phyloP scores from a whole-genome alignment of 805 yeast species.

The Candida chauliodis region DNA sequence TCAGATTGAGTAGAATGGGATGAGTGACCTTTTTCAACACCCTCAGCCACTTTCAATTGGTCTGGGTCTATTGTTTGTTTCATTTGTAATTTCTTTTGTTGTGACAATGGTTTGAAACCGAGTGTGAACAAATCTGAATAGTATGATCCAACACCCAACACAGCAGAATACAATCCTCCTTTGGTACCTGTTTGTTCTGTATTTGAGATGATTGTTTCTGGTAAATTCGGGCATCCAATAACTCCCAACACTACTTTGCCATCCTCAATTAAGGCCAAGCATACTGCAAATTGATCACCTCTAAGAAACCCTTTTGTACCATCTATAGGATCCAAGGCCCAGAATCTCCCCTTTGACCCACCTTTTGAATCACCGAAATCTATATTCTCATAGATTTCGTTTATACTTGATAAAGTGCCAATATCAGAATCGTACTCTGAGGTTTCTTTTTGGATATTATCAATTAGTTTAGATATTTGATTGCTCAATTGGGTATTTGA shows the following conservation, averaged over 20 bases:
- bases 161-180: conserved; percentile 78
- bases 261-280: conserved; percentile 83
- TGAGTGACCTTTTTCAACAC: conserved; percentile 94
- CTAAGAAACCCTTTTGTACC: conserved; percentile 95
- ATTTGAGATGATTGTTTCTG: conserved; percentile 43
- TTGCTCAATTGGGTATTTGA: conserved; percentile 41
- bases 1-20: conserved; percentile 80
- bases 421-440: conserved; percentile 23
- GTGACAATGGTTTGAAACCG: conserved; percentile 30
- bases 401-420: conserved; percentile 42
- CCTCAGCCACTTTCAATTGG: conserved; percentile 74
- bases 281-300: conserved; percentile 96
- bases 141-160: conserved; percentile 64
- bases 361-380: conserved; percentile 81
- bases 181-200: conserved; percentile 30
- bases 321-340: conserved; percentile 98
- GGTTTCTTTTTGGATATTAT: conserved; percentile 49
- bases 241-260: conserved; percentile 86
- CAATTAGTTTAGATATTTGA: conserved; percentile 58
- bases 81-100: conserved; percentile 47
- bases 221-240: conserved; percentile 93
- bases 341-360: conserved; percentile 74
- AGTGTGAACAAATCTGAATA: conserved; percentile 40
- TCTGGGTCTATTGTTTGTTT: conserved; percentile 42
- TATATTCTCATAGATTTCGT: conserved; percentile 58